A percentile compares a stretch with the other conserved stretches of the same genome.
phyloP scores from a whole-genome alignment of 23 red algal species.

The Chondrus crispus region DNA sequence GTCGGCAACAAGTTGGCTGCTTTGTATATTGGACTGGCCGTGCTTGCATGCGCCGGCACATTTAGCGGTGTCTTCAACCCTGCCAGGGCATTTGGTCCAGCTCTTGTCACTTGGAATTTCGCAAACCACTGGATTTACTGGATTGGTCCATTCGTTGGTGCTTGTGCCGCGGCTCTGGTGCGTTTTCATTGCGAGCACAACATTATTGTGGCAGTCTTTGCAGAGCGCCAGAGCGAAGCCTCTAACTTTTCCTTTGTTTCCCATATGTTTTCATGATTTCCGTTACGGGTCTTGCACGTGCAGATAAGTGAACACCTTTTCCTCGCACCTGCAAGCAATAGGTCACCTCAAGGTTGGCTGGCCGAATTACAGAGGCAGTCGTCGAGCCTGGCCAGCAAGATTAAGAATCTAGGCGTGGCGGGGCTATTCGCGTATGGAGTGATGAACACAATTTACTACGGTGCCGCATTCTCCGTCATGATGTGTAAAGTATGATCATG shows the following conservation, averaged over 20 bases:
- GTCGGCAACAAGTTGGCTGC: constrained; percentile 44
- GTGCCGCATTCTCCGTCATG: constrained; percentile 64
- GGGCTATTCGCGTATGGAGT: constrained; percentile 79
- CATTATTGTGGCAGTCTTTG: no score
- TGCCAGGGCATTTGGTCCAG: constrained; percentile 52
- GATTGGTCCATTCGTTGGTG: constrained; percentile 34
- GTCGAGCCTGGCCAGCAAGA: background rate
- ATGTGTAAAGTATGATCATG: constrained; percentile 48
- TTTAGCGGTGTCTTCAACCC: constrained; percentile 58
- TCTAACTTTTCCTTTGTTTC: no score
- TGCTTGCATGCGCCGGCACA: constrained; percentile 33
- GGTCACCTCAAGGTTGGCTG: constrained; percentile 17
- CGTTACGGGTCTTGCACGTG: background rate
- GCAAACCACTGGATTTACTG: constrained; percentile 51
- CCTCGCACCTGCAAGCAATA: constrained; percentile 36
- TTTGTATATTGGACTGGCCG: constrained; percentile 55
- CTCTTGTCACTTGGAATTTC: background rate
- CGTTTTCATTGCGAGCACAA: background rate
- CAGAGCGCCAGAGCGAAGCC: no score
- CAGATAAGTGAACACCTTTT: constrained; percentile 57
- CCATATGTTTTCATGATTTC: no score
- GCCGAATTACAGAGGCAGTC: background rate
- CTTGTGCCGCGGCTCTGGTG: constrained; percentile 23
- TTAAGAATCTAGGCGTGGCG: constrained; percentile 68
- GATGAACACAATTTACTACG: constrained; percentile 76